A percentile compares a stretch with the other conserved stretches of the same genome.
Conservation (phyloP, 805 yeast species). For the Komagataella mondaviorum region DNA sequence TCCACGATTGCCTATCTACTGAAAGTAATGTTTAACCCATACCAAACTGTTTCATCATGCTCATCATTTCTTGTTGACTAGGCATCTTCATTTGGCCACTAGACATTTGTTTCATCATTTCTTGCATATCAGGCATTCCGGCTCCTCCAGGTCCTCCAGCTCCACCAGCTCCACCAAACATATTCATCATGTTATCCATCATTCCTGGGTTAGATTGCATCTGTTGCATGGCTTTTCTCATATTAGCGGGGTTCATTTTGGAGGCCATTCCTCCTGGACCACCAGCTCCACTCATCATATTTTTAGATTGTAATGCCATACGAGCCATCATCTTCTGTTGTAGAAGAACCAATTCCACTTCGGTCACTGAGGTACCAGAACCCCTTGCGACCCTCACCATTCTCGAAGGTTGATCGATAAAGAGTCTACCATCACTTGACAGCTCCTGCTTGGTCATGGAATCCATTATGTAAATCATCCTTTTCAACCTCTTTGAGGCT, state of each 20-base stretch:
- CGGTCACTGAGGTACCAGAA: slow-evolving; percentile 83
- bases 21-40: neutral
- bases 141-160: slow-evolving; percentile 26
- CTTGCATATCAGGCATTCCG: slow-evolving; percentile 31
- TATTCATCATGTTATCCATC: slow-evolving; percentile 62
- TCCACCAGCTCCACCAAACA: slow-evolving; percentile 52
- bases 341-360: slow-evolving; percentile 81
- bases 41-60: slow-evolving; percentile 36
- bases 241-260: slow-evolving; percentile 23
- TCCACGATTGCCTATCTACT: neutral
- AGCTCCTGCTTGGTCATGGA: slow-evolving; percentile 91
- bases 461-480: slow-evolving; percentile 86
- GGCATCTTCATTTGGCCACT: slow-evolving; percentile 33
- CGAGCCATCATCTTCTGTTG: slow-evolving; percentile 92
- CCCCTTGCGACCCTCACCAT: slow-evolving; percentile 88
- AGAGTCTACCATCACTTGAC: slow-evolving; percentile 77
- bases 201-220: slow-evolving; percentile 60
- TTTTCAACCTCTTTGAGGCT: slow-evolving; percentile 67
- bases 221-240: slow-evolving; percentile 38
- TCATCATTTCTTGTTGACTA: slow-evolving; percentile 64
- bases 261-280: slow-evolving; percentile 51
- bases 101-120: slow-evolving; percentile 27
- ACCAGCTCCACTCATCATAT: slow-evolving; percentile 33
- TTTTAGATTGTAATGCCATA: slow-evolving; percentile 72
- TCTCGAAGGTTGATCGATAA: slow-evolving; percentile 71